Percentiles rank a stretch among this genome's conserved stretches.
Conservation (phyloP, 371 early-diverging fungal genomes). For the Actinomortierella wolfii region DNA sequence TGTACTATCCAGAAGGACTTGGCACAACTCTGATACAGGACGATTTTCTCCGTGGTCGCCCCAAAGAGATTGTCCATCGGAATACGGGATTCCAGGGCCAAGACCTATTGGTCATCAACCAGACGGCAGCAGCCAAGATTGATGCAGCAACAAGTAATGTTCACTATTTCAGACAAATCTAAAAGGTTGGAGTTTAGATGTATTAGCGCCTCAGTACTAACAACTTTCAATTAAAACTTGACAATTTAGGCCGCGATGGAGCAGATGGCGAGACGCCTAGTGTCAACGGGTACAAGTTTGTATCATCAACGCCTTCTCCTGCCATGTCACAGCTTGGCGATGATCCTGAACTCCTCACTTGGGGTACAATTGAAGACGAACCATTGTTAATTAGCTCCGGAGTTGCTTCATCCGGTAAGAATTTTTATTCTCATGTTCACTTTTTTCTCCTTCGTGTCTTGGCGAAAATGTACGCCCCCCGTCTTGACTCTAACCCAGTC, state of each 20-base stretch:
- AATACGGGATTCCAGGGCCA: conserved; percentile 36
- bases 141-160: conserved; percentile 25
- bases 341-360: conserved; percentile 72
- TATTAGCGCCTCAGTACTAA: neutral
- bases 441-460: neutral
- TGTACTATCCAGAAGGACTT: conserved; percentile 48
- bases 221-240: neutral
- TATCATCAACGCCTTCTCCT: conserved; percentile 71
- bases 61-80: conserved; percentile 40
- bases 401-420: conserved; percentile 50
- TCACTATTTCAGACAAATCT: neutral
- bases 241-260: conserved; percentile 42
- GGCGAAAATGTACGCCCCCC: too few relatives aligned
- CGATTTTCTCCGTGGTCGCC: conserved; percentile 16
- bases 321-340: conserved; percentile 65
- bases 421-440: neutral
- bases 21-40: conserved; percentile 12
- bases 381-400: conserved; percentile 60
- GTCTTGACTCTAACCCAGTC: too few relatives aligned
- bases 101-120: conserved; percentile 34
- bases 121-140: conserved; percentile 30
- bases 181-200: neutral
- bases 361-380: conserved; percentile 78
- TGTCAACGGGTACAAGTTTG: conserved; percentile 65
- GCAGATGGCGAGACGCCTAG: conserved; percentile 49